phyloP scores from a whole-genome alignment of 2,329 filamentous ascomycete species.

The Calonectria leucothoes region DNA sequence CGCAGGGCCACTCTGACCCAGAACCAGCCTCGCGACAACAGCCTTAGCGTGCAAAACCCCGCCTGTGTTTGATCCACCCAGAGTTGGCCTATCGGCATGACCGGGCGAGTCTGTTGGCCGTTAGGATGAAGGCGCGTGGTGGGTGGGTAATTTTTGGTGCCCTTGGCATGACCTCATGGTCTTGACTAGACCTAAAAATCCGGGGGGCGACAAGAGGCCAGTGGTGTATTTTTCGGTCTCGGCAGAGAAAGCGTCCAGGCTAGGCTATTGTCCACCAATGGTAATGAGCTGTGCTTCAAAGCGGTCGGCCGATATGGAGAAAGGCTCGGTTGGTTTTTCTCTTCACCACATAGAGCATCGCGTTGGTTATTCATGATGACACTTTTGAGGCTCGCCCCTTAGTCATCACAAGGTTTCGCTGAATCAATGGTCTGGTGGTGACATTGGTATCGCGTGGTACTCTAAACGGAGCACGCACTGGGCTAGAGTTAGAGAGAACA shows the following conservation, averaged over 20 bases:
- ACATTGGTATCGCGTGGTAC: neutral
- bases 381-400: neutral
- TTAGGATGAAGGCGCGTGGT: neutral
- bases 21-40: constrained; percentile 1
- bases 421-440: neutral
- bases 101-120: constrained; percentile 15
- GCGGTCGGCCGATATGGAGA: constrained; percentile 34
- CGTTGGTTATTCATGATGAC: constrained; percentile 1
- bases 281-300: neutral
- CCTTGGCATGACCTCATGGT: constrained; percentile 40
- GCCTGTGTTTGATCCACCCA: constrained; percentile 7
- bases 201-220: constrained; percentile 32
- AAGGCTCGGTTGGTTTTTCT: neutral
- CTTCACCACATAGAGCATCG: neutral
- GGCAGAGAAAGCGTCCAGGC: constrained; percentile 10
- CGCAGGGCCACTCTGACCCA: neutral
- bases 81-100: constrained; percentile 23
- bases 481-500: neutral
- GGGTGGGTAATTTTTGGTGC: constrained; percentile 10
- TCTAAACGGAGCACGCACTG: neutral
- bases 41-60: constrained; percentile 1
- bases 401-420: neutral
- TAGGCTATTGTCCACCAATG: constrained; percentile 29
- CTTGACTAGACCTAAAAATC: constrained; percentile 34
- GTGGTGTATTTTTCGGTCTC: constrained; percentile 20